Conservation (phyloP, 306 rosid species). For the Vigna angularis region DNA sequence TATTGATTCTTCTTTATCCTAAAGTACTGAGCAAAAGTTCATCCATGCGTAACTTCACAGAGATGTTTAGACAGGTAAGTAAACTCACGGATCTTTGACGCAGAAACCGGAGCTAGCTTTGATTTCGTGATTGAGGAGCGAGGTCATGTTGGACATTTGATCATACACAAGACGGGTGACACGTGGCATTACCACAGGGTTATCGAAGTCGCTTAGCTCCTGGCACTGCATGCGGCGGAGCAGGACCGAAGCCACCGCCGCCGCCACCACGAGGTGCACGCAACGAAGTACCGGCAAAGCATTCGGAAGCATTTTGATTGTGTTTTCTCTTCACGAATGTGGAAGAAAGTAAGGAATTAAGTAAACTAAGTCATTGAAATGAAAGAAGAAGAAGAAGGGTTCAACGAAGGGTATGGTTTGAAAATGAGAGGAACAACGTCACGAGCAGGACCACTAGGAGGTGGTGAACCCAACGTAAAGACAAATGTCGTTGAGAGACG, state of each 20-base stretch:
- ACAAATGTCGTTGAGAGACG: too few relatives aligned
- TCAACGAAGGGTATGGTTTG: not conserved
- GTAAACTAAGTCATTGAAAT: not conserved
- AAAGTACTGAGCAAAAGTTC: too few relatives aligned
- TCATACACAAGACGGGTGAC: slow-evolving; percentile 53
- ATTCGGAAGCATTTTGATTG: not conserved
- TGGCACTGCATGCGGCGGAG: slow-evolving; percentile 46
- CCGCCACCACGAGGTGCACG: not conserved
- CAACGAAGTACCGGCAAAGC: not conserved
- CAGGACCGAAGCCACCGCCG: not conserved
- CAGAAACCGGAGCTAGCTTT: slow-evolving; percentile 66
- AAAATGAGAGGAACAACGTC: not conserved
- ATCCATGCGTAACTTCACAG: too few relatives aligned
- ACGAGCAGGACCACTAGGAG: too few relatives aligned
- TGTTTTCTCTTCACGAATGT: not conserved
- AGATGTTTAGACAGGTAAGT: not conserved
- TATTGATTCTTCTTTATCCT: too few relatives aligned
- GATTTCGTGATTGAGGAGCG: slow-evolving; percentile 53
- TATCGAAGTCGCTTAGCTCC: slow-evolving; percentile 50
- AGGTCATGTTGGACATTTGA: slow-evolving; percentile 61
- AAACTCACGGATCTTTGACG: slow-evolving; percentile 65
- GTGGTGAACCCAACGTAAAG: too few relatives aligned
- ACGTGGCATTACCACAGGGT: slow-evolving; percentile 55
- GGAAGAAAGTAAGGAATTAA: not conserved
- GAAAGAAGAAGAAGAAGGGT: not conserved